Evolutionary conservation across 768 basidiomycete species (phyloP).

Genomic region (Podaxis mareebaensis): DNA sequence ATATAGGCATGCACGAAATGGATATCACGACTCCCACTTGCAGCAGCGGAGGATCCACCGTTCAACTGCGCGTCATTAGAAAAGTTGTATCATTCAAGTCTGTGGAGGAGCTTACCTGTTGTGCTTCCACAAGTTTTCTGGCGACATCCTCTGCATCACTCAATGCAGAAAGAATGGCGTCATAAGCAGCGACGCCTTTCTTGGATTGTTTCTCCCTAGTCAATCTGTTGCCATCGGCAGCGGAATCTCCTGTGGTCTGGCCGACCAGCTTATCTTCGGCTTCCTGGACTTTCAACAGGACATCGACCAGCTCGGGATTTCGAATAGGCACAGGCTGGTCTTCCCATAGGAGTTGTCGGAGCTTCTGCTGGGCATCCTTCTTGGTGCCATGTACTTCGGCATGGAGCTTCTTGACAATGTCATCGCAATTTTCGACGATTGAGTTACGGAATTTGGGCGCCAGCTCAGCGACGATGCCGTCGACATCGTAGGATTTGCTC

Average conservation of each 20-base stretch:
- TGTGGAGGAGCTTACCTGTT: constrained; percentile 55
- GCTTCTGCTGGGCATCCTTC: constrained; percentile 44
- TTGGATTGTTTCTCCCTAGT: constrained; percentile 49
- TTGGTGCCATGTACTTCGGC: constrained; percentile 37
- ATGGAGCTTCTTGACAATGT: constrained; percentile 51
- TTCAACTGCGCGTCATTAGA: constrained; percentile 20
- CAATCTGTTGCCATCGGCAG: constrained; percentile 2
- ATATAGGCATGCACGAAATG: constrained; percentile 87
- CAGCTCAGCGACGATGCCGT: constrained; percentile 68
- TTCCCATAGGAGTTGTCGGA: constrained; percentile 74
- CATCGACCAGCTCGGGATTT: constrained; percentile 89
- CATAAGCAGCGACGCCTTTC: constrained; percentile 83
- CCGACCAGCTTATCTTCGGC: constrained; percentile 60
- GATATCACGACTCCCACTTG: constrained; percentile 64
- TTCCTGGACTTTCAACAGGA: constrained; percentile 79
- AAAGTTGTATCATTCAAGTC: neutral
- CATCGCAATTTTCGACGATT: constrained; percentile 65
- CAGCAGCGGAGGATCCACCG: constrained; percentile 36
- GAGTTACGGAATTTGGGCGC: constrained; percentile 55
- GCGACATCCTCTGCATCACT: constrained; percentile 91
- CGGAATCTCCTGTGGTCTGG: constrained; percentile 4
- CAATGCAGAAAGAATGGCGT: constrained; percentile 78
- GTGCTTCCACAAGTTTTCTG: constrained; percentile 77
- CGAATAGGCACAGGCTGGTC: constrained; percentile 81
- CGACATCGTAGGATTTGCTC: constrained; percentile 78